Percentiles rank a stretch among this genome's conserved stretches.
These are phyloP conservation scores for Camelina hispida DNA, from an alignment of 345 rosid species.

Conservation along the genomic window DNA sequence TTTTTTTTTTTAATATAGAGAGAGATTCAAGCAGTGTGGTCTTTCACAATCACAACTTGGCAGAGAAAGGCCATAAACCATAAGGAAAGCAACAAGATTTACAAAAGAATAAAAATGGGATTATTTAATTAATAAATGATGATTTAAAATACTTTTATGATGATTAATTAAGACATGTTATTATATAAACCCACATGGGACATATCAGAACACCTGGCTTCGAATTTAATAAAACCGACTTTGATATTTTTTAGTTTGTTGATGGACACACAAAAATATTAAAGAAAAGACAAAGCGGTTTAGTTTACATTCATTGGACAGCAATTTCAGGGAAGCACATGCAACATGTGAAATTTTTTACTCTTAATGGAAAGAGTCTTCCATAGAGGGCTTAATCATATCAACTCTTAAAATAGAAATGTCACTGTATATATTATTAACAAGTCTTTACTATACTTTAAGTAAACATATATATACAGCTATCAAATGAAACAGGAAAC, in stretches of 20 bases:
- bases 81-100: conserved; percentile 30
- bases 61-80: conserved; percentile 38
- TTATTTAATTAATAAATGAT: neutral
- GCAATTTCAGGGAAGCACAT: conserved; percentile 47
- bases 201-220: conserved; percentile 46
- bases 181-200: conserved; percentile 39
- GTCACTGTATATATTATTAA: conserved; percentile 29
- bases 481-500: conserved; percentile 3
- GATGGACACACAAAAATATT: conserved; percentile 10
- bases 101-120: neutral
- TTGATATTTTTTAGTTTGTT: neutral
- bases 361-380: conserved; percentile 41
- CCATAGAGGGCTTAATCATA: conserved; percentile 23
- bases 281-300: conserved; percentile 5
- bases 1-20: no score
- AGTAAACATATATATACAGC: neutral
- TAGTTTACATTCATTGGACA: conserved; percentile 33
- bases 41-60: conserved; percentile 37
- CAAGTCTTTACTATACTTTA: neutral
- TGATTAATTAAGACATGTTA: conserved; percentile 26
- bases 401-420: conserved; percentile 33
- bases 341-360: conserved; percentile 45
- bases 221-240: conserved; percentile 36
- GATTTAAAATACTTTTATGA: conserved; percentile 18
- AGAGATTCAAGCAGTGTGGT: conserved; percentile 25